phyloP scores from a whole-genome alignment of 805 yeast species.

The Sungouiella thailandica region DNA sequence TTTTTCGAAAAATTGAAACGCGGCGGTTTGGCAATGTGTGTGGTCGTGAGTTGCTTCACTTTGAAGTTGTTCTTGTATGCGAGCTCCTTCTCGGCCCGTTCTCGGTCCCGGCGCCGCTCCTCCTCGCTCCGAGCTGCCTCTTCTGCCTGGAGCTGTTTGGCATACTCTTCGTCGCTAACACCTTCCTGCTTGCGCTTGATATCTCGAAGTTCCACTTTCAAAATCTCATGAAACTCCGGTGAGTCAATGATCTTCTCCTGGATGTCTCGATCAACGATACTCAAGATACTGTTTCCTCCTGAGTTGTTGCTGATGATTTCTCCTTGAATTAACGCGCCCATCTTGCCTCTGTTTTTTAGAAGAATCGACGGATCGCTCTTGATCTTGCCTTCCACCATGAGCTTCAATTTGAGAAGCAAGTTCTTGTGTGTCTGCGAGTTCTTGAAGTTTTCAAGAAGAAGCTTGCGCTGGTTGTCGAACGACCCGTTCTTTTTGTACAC shows the following conservation, averaged over 20 bases:
- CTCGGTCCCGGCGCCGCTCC: constrained; percentile 11
- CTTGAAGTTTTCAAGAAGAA: constrained; percentile 40
- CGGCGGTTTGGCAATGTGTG: constrained; percentile 32
- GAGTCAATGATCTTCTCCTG: constrained; percentile 41
- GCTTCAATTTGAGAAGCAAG: constrained; percentile 33
- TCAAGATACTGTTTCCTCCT: constrained; percentile 22
- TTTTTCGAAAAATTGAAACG: constrained; percentile 21
- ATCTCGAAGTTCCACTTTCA: constrained; percentile 30
- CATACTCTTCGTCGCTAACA: constrained; percentile 37
- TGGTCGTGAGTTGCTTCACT: constrained; percentile 18
- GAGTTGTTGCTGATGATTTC: constrained; percentile 34
- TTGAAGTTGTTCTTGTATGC: constrained; percentile 26
- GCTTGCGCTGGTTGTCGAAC: constrained; percentile 43
- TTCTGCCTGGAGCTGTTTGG: constrained; percentile 20
- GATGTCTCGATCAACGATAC: constrained; percentile 40
- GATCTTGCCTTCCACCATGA: constrained; percentile 43
- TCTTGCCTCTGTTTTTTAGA: constrained; percentile 44
- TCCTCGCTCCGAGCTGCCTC: constrained; percentile 15
- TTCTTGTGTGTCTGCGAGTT: constrained; percentile 37
- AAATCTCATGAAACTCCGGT: constrained; percentile 31
- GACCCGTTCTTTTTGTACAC: constrained; percentile 45
- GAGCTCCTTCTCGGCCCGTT: constrained; percentile 13
- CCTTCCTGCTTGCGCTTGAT: constrained; percentile 29
- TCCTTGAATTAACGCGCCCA: constrained; percentile 50
- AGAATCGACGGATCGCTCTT: constrained; percentile 44